A percentile compares a stretch with the other conserved stretches of the same genome.
Evolutionary conservation across 2,329 filamentous ascomycete species (phyloP).

Genomic region (Ceratocystis alfenasii): DNA sequence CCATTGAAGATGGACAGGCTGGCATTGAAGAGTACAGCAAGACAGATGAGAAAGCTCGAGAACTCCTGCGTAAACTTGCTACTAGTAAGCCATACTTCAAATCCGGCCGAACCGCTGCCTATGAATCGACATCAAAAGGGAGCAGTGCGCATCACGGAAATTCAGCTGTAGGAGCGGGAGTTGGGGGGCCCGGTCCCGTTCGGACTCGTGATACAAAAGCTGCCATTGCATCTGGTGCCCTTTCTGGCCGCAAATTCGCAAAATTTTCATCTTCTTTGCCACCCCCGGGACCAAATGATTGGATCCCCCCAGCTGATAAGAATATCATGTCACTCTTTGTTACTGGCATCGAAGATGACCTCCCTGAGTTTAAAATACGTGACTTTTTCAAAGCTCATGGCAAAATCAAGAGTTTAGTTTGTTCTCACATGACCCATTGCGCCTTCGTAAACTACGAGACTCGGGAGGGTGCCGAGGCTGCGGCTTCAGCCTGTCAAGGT

Average conservation of each 20-base stretch:
- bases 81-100: constrained; percentile 92
- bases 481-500: constrained; percentile 73
- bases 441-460: constrained; percentile 92
- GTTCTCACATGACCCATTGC: constrained; percentile 93
- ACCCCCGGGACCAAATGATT: constrained; percentile 65
- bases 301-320: constrained; percentile 66
- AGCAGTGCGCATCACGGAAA: constrained; percentile 32
- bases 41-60: constrained; percentile 90
- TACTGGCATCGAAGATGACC: constrained; percentile 88
- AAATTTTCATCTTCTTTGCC: constrained; percentile 30
- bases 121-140: constrained; percentile 32
- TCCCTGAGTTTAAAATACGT: constrained; percentile 83
- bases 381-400: constrained; percentile 83
- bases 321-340: constrained; percentile 90
- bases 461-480: constrained; percentile 71
- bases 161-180: constrained; percentile 42
- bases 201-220: constrained; percentile 57
- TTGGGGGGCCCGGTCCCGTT: constrained; percentile 61
- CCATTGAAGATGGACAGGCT: constrained; percentile 82
- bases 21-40: constrained; percentile 87
- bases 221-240: constrained; percentile 39
- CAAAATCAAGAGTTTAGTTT: constrained; percentile 82
- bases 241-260: constrained; percentile 35
- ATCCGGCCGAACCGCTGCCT: constrained; percentile 66
- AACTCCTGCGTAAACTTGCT: constrained; percentile 71